Conservation (phyloP, 23 red algal species). For the Gracilaria caudata region DNA sequence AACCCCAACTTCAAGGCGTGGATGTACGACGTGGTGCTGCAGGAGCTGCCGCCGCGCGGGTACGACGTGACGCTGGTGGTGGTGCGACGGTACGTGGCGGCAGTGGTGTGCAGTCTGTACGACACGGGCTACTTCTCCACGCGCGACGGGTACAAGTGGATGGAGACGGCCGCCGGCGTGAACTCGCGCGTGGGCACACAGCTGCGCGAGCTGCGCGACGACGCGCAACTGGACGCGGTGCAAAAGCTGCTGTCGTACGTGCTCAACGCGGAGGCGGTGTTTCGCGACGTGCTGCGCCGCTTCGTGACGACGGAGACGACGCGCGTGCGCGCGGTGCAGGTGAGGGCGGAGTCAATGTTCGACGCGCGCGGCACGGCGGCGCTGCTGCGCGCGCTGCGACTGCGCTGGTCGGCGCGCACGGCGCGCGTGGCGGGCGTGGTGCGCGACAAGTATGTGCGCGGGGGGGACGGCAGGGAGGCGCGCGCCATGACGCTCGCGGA, state of each 20-base stretch:
- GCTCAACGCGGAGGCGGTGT: constrained; percentile 64
- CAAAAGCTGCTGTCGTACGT: constrained; percentile 75
- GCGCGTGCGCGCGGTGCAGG: neutral
- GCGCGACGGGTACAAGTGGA: constrained; percentile 78
- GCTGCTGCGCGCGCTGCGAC: constrained; percentile 1
- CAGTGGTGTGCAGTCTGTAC: constrained; percentile 72
- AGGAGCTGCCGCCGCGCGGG: constrained; percentile 25
- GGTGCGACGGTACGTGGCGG: constrained; percentile 61
- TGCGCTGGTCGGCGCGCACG: neutral
- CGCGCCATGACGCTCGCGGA: neutral
- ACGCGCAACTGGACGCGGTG: constrained; percentile 22
- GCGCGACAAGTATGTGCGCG: constrained; percentile 32
- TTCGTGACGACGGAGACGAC: neutral
- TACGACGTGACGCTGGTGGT: constrained; percentile 64
- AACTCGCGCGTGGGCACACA: constrained; percentile 14
- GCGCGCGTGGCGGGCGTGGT: neutral
- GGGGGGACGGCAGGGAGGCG: neutral
- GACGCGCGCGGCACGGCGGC: neutral
- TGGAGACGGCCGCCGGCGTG: constrained; percentile 77
- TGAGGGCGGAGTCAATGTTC: constrained; percentile 29
- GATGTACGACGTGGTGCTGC: constrained; percentile 85
- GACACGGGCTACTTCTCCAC: constrained; percentile 74
- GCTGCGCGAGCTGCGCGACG: constrained; percentile 16
- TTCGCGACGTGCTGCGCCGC: neutral
- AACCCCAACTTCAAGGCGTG: constrained; percentile 93